phyloP scores from a whole-genome alignment of 169 alveolate species.

The Plasmodium chabaudi region DNA sequence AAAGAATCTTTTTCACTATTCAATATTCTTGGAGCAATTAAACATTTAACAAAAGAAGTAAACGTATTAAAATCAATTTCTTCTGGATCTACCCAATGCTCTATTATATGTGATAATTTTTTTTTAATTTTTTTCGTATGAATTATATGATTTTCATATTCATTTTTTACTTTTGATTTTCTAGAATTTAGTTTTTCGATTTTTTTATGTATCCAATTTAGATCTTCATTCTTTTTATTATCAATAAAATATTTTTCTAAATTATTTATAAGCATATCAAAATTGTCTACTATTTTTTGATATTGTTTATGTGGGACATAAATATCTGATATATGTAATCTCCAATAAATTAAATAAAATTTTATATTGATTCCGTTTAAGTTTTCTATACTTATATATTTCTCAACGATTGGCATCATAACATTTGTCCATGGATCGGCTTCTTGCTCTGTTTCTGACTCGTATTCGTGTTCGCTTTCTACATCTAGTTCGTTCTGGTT shows the following conservation, averaged over 20 bases:
- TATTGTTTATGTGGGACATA: slow-evolving; percentile 69
- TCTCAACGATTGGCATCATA: slow-evolving; percentile 20
- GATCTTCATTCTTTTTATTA: slow-evolving; percentile 47
- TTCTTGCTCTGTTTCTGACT: background rate
- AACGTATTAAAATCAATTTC: slow-evolving; percentile 34
- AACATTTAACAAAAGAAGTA: slow-evolving; percentile 35
- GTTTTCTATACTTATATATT: slow-evolving; percentile 31
- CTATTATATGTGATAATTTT: slow-evolving; percentile 24
- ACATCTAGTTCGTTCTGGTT: background rate
- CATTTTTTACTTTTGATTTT: slow-evolving; percentile 28
- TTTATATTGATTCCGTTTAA: slow-evolving; percentile 54
- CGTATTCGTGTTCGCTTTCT: background rate
- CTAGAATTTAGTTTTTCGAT: slow-evolving; percentile 14
- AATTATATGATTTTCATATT: slow-evolving; percentile 39
- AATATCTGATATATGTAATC: slow-evolving; percentile 48
- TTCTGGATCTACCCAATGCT: slow-evolving; percentile 68
- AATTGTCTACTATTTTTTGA: slow-evolving; percentile 27
- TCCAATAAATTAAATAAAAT: slow-evolving; percentile 53
- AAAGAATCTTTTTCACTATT: slow-evolving; percentile 63
- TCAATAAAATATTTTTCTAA: slow-evolving; percentile 40
- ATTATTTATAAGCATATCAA: slow-evolving; percentile 48
- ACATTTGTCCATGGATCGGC: slow-evolving; percentile 21
- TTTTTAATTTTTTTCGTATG: slow-evolving; percentile 57
- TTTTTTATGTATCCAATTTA: slow-evolving; percentile 43
- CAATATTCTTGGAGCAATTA: slow-evolving; percentile 63